Evolutionary conservation across 306 rosid species (phyloP).

Genomic region (Lotus japonicus): DNA sequence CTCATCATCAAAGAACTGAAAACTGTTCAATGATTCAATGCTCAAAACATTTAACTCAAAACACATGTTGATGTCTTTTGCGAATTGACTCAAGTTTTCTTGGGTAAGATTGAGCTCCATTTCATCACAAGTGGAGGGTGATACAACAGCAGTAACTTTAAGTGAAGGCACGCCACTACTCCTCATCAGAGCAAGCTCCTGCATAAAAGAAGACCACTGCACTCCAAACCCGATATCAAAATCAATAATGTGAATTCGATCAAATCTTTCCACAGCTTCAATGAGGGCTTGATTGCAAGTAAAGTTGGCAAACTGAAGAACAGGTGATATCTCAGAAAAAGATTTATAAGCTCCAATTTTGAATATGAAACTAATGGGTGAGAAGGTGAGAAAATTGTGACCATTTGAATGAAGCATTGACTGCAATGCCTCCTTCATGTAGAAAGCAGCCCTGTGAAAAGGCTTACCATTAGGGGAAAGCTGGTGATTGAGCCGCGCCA

Average conservation of each 20-base stretch:
- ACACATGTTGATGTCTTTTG: slow-evolving; percentile 42
- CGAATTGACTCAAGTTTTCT: slow-evolving; percentile 51
- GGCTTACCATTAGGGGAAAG: slow-evolving; percentile 87
- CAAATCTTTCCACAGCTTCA: slow-evolving; percentile 49
- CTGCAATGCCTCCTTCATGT: slow-evolving; percentile 77
- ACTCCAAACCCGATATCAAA: slow-evolving; percentile 72
- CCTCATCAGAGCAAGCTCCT: slow-evolving; percentile 48
- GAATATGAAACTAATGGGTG: slow-evolving; percentile 54
- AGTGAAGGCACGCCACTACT: slow-evolving; percentile 38
- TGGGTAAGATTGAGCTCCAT: slow-evolving; percentile 53
- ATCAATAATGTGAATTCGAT: slow-evolving; percentile 50
- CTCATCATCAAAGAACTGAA: slow-evolving; percentile 25
- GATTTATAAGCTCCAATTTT: slow-evolving; percentile 73
- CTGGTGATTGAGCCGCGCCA: slow-evolving; percentile 99
- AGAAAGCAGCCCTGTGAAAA: slow-evolving; percentile 84
- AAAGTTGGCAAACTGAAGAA: slow-evolving; percentile 69
- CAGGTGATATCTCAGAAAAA: slow-evolving; percentile 64
- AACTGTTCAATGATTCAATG: slow-evolving; percentile 39
- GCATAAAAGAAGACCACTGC: slow-evolving; percentile 74
- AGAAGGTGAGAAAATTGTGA: slow-evolving; percentile 30
- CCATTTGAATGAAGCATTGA: slow-evolving; percentile 42
- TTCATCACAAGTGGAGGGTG: slow-evolving; percentile 40
- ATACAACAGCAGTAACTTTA: slow-evolving; percentile 54
- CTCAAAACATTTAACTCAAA: slow-evolving; percentile 46
- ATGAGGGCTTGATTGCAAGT: slow-evolving; percentile 67